phyloP scores from a whole-genome alignment of 176 grass and related monocot genomes.

The Ampelocalamus luodianensis region DNA sequence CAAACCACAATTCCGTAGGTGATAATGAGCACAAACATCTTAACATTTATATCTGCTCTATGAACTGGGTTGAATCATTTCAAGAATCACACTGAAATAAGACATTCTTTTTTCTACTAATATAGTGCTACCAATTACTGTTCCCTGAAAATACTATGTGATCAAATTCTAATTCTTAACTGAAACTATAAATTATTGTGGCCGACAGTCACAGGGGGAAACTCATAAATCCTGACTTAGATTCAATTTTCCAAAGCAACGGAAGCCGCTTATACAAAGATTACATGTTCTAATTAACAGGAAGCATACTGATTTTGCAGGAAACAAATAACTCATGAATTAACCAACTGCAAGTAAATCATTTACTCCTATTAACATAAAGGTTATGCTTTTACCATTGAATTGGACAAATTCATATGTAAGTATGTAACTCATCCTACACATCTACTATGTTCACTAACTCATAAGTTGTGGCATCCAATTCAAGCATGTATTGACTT shows the following conservation, averaged over 20 bases:
- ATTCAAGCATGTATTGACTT: neutral
- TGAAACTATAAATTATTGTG: neutral
- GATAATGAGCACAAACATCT: neutral
- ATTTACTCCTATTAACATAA: neutral
- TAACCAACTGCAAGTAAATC: conserved; percentile 11
- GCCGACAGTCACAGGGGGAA: neutral
- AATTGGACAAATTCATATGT: neutral
- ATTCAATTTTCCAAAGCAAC: neutral
- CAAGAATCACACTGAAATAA: neutral
- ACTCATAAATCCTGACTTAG: neutral
- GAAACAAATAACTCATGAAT: neutral
- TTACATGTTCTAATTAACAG: neutral
- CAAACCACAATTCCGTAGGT: neutral
- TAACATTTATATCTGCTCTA: neutral
- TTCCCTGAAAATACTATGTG: neutral
- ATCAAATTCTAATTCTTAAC: neutral
- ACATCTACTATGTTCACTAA: neutral
- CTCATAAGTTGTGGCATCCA: neutral
- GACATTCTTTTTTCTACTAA: conserved; percentile 11
- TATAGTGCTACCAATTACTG: neutral
- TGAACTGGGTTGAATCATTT: neutral
- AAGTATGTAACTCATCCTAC: neutral
- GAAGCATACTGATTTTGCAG: neutral
- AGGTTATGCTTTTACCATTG: neutral
- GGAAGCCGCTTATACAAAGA: neutral